Percentiles rank a stretch among this genome's conserved stretches.
Conservation (phyloP, 2,329 filamentous ascomycete genomes). For the Ophiostoma pallidulum region DNA sequence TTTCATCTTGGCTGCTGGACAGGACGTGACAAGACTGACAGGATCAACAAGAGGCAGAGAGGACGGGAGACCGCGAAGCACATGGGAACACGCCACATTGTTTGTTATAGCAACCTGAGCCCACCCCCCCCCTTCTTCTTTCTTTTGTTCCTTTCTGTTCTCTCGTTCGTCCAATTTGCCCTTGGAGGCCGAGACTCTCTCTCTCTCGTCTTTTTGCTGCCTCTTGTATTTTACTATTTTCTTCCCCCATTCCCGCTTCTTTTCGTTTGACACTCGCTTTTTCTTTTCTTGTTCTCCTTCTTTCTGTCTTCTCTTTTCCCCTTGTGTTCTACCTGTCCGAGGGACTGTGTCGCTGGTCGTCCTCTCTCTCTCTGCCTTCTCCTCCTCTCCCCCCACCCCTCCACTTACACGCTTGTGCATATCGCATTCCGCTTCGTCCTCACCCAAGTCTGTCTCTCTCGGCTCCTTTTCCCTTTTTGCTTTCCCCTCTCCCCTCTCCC, state of each 20-base stretch:
- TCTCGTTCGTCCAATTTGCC: neutral
- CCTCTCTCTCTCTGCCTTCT: conserved; percentile 3
- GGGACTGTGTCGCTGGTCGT: conserved; percentile 2
- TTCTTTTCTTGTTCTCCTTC: neutral
- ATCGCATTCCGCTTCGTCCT: neutral
- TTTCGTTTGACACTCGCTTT: neutral
- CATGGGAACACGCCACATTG: no score
- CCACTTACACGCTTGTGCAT: neutral
- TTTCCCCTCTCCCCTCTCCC: no score
- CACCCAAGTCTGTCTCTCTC: conserved; percentile 2
- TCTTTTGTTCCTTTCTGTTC: neutral
- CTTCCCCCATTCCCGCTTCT: neutral
- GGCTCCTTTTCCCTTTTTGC: conserved; percentile 8
- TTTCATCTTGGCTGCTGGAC: neutral
- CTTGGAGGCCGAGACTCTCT: no score
- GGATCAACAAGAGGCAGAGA: no score
- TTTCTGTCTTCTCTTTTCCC: neutral
- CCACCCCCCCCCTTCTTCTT: neutral
- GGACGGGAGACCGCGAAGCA: no score
- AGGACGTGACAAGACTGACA: no score
- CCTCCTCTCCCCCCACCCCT: neutral
- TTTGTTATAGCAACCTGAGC: no score
- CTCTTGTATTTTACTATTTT: neutral
- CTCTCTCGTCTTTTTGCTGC: no score
- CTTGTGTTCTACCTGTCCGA: conserved; percentile 1